Evolutionary conservation across 495 filamentous ascomycete genomes (phyloP).

Genomic region (Podospora sp.): DNA sequence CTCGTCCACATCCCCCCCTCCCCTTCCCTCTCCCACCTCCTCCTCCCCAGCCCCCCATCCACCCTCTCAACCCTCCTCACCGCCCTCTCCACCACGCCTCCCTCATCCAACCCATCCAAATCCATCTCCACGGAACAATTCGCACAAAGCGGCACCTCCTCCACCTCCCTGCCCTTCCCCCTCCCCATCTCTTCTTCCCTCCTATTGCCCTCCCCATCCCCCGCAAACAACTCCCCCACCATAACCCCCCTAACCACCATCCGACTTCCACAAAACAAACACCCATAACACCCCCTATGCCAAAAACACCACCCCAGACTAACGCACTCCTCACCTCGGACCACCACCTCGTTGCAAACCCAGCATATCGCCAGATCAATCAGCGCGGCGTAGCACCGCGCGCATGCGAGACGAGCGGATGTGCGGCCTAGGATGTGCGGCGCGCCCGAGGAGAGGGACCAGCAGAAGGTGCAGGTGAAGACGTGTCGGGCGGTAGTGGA

Average conservation of each 20-base stretch:
- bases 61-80: conserved; percentile 29
- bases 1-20: conserved; percentile 17
- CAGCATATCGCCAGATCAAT: conserved; percentile 28
- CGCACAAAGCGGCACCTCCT: conserved; percentile 40
- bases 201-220: neutral
- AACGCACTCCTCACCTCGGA: conserved; percentile 48
- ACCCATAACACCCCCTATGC: conserved; percentile 52
- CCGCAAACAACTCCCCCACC: conserved; percentile 26
- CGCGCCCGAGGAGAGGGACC: conserved; percentile 31
- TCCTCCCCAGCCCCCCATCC: conserved; percentile 33
- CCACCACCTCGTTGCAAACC: conserved; percentile 52
- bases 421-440: conserved; percentile 33
- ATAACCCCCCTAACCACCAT: conserved; percentile 19
- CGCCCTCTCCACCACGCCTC: conserved; percentile 27
- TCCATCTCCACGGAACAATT: conserved; percentile 36
- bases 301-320: conserved; percentile 55
- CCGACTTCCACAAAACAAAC: conserved; percentile 45
- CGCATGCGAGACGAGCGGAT: conserved; percentile 44
- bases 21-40: conserved; percentile 13
- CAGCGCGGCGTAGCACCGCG: conserved; percentile 41
- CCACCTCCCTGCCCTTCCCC: conserved; percentile 33
- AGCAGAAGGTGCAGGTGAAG: conserved; percentile 56
- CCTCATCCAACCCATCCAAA: conserved; percentile 20
- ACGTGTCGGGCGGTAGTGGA: conserved; percentile 14
- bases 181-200: conserved; percentile 3